Evolutionary conservation across 805 yeast species (phyloP), one percentile per base, ranked within the genome.

Genomic region (Lipomyces mesembrius): DNA sequence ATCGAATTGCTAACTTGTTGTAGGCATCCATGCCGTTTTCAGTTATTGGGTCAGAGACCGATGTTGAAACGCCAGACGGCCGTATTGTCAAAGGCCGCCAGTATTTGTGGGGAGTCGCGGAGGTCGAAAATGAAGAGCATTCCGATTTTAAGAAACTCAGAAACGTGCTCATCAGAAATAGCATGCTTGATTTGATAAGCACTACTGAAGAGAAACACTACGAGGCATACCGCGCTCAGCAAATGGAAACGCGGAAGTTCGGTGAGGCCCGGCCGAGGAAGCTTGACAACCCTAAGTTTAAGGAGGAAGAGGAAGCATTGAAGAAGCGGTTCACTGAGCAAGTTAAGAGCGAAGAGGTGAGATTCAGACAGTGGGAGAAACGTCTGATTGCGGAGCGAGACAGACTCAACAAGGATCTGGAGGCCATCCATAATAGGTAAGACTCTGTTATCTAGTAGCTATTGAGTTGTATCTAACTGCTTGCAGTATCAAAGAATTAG

Each of bases 311-410:
- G 80, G 95, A 91, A 78, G 89, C 93, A 43, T 84, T 95, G 77
- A 92, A 95, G 85, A 89, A 90, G 80, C 90, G 90, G 79, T 95
- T 95, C 81, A 94, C 98, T 9, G 98, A 93, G 79, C 98, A 95
- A 82, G 91, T 95, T 68, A 93, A 94, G 81, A 90, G 90, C 59
- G 99, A 95, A 81, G 99, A 95, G 76, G 96, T 92, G 75, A 86
- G 99, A 77, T 95, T 95, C 80, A 91, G 96, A 83, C 97, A 94
- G 83, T 95, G 99, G 99, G 98, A 93, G 81, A 91, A 92, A 74
- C 94, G 95, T 77, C 91, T 95, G 74, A 95, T 92, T 73, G 92
- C 91, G 74, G 98, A 95, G 82, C 90, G 97, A 81, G 91, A 92
- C 79, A 87, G 97, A 78, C 84, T 95, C 77, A 95, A 95, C 81